Evolutionary conservation across 192 early-diverging fungal species (phyloP).

Genomic region (Umbelopsis vinacea): DNA sequence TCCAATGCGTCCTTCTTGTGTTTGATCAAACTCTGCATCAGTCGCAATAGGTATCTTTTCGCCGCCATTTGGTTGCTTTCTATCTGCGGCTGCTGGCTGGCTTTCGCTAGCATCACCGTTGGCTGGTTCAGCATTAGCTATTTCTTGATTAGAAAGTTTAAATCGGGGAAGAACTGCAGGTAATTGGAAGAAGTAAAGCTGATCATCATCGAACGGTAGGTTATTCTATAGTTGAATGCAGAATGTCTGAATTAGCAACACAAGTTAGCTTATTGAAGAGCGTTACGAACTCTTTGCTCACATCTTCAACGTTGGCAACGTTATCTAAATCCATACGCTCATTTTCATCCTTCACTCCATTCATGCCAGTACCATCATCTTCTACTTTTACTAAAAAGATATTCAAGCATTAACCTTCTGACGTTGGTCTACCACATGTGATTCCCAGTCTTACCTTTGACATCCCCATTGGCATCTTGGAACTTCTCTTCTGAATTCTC

Average conservation of each 20-base stretch:
- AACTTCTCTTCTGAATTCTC: not conserved
- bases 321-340: not conserved
- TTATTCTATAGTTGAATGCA: not conserved
- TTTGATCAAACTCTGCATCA: slow-evolving; percentile 13
- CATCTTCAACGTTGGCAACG: slow-evolving; percentile 27
- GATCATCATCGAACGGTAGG: slow-evolving; percentile 40
- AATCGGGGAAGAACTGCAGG: slow-evolving; percentile 63
- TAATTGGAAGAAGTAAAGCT: slow-evolving; percentile 67
- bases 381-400: not conserved
- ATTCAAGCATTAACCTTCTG: not conserved
- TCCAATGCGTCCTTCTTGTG: slow-evolving; percentile 61
- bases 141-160: slow-evolving; percentile 27
- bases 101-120: slow-evolving; percentile 30
- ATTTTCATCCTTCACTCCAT: not conserved
- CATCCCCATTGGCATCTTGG: not conserved
- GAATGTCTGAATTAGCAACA: not conserved
- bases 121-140: slow-evolving; percentile 29
- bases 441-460: not conserved
- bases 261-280: not conserved
- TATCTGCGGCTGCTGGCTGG: not conserved
- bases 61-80: slow-evolving; percentile 24
- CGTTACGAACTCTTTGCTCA: not conserved
- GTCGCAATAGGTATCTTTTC: slow-evolving; percentile 24
- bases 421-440: not conserved
- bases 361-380: not conserved